phyloP scores from a whole-genome alignment of 1,139 yeast species.

The Yamadazyma spencermartinsiae region DNA sequence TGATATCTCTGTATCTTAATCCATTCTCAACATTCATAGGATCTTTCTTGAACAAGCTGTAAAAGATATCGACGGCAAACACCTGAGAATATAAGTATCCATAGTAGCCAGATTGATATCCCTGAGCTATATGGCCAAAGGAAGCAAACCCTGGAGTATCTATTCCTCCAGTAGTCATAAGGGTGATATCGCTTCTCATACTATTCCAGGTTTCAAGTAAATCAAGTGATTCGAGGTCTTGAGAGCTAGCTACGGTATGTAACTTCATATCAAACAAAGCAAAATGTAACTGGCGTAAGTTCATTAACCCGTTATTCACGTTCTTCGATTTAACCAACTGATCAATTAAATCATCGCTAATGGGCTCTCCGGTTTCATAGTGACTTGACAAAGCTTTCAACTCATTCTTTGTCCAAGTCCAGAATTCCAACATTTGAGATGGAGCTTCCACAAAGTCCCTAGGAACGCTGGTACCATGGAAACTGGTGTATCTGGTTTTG shows the following conservation, averaged over 20 bases:
- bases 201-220: constrained; percentile 62
- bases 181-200: constrained; percentile 56
- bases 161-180: constrained; percentile 55
- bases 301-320: constrained; percentile 71
- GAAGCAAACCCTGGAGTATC: constrained; percentile 68
- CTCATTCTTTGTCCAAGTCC: constrained; percentile 78
- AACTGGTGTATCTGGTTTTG: constrained; percentile 60
- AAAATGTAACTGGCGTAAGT: constrained; percentile 74
- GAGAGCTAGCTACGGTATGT: constrained; percentile 52
- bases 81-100: constrained; percentile 87
- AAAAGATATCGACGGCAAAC: constrained; percentile 81
- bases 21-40: constrained; percentile 69
- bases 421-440: constrained; percentile 84
- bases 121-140: constrained; percentile 82
- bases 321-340: constrained; percentile 67
- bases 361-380: constrained; percentile 58
- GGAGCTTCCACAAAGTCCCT: constrained; percentile 92
- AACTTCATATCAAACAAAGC: constrained; percentile 74
- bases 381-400: constrained; percentile 63
- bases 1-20: constrained; percentile 64
- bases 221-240: constrained; percentile 43
- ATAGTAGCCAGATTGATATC: constrained; percentile 84
- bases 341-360: constrained; percentile 58
- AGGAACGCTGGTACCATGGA: constrained; percentile 75
- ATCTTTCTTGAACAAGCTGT: constrained; percentile 64